Conservation (phyloP, 306 rosid species). For the Sicyos edulis region DNA sequence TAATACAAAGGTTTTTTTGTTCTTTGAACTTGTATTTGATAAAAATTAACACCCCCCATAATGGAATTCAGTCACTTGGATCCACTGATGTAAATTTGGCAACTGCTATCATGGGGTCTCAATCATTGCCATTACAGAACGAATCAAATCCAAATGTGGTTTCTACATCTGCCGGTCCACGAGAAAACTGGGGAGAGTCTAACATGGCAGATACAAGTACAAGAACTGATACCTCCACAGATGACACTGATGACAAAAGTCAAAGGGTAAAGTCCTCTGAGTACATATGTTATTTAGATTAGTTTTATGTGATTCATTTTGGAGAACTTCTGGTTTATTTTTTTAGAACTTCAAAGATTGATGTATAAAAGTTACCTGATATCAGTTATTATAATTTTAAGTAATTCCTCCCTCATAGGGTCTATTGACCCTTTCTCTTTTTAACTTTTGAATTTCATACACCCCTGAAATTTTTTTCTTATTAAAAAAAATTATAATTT, state of each 20-base stretch:
- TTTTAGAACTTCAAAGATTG: not conserved
- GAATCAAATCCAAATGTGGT: conserved; percentile 43
- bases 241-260: conserved; percentile 74
- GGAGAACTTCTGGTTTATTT: conserved; percentile 6
- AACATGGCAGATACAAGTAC: conserved; percentile 82
- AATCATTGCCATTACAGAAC: conserved; percentile 40
- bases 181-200: conserved; percentile 92
- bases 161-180: conserved; percentile 57
- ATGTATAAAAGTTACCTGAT: not conserved
- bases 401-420: too few relatives aligned
- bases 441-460: not conserved
- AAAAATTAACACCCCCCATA: conserved; percentile 12
- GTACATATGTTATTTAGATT: conserved; percentile 26
- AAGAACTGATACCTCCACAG: conserved; percentile 81
- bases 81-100: conserved; percentile 49
- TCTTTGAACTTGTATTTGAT: conserved; percentile 20
- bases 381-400: conserved; percentile 3
- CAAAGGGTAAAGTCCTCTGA: conserved; percentile 46
- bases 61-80: conserved; percentile 44
- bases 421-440: too few relatives aligned
- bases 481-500: not conserved
- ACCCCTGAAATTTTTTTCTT: too few relatives aligned
- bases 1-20: not conserved
- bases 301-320: conserved; percentile 16
- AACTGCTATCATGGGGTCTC: conserved; percentile 54